phyloP scores from a whole-genome alignment of 345 rosid species.

The Orychophragmus violaceus region DNA sequence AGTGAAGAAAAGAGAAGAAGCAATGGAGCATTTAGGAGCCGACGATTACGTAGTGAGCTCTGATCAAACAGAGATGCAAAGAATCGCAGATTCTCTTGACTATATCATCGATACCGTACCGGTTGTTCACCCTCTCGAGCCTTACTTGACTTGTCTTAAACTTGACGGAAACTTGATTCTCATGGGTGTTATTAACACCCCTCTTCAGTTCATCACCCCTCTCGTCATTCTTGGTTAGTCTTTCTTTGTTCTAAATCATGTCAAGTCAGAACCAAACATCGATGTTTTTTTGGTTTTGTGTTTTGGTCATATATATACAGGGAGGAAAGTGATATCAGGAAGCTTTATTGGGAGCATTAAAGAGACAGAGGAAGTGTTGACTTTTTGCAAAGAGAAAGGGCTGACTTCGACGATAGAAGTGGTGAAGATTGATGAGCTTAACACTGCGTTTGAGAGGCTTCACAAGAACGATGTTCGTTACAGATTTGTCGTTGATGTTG shows the following conservation, averaged over 20 bases:
- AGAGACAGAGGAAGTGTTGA: conserved; percentile 47
- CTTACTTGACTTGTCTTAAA: conserved; percentile 40
- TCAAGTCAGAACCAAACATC: background rate
- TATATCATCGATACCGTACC: conserved; percentile 48
- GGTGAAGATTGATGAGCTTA: conserved; percentile 47
- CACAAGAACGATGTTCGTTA: conserved; percentile 56
- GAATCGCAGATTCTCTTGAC: conserved; percentile 34
- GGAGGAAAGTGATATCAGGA: conserved; percentile 50
- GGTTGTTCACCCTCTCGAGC: conserved; percentile 35
- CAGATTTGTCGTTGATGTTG: conserved; percentile 54
- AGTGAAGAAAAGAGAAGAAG: conserved; percentile 41
- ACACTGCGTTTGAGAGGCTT: conserved; percentile 50
- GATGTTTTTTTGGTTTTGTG: background rate
- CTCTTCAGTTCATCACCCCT: conserved; percentile 31
- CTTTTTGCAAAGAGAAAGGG: conserved; percentile 47
- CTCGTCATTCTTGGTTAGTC: conserved; percentile 31
- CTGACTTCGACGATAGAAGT: conserved; percentile 47
- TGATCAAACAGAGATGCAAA: conserved; percentile 32
- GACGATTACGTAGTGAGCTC: conserved; percentile 44
- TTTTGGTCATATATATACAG: conserved; percentile 22
- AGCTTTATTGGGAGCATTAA: conserved; percentile 54
- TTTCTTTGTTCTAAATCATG: background rate
- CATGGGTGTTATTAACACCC: conserved; percentile 39
- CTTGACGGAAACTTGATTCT: conserved; percentile 39
- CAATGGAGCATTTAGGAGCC: conserved; percentile 40